phyloP scores from a whole-genome alignment of 768 basidiomycete species.

The Leucocoprinus birnbaumii region DNA sequence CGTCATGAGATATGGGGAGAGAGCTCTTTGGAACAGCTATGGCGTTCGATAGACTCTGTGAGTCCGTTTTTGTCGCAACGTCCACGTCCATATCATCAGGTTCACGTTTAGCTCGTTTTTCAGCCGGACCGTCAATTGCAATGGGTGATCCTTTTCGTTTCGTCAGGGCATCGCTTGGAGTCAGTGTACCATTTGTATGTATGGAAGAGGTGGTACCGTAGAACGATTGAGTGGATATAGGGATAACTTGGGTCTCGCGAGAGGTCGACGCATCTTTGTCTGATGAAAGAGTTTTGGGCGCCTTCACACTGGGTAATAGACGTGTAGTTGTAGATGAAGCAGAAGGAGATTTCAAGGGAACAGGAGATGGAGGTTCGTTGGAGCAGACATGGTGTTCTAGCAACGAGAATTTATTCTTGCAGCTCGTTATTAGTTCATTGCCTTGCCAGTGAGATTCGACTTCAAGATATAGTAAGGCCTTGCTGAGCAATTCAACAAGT shows the following conservation, averaged over 20 bases:
- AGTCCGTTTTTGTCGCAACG: constrained; percentile 14
- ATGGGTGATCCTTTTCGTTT: constrained; percentile 58
- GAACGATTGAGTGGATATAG: constrained; percentile 10
- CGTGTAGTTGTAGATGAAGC: constrained; percentile 7
- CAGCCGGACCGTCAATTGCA: constrained; percentile 46
- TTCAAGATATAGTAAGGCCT: constrained; percentile 78
- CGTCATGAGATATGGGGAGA: constrained; percentile 14
- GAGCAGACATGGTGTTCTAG: constrained; percentile 74
- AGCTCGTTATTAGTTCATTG: constrained; percentile 57
- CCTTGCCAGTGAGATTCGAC: constrained; percentile 82
- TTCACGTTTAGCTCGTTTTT: constrained; percentile 62
- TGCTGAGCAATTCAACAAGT: constrained; percentile 75
- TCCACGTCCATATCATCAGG: constrained; percentile 49
- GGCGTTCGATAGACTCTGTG: not conserved
- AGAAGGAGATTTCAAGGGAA: constrained; percentile 13
- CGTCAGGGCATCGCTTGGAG: constrained; percentile 17
- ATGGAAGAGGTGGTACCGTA: constrained; percentile 6
- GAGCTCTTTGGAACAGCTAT: constrained; percentile 12
- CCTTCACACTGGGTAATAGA: not conserved
- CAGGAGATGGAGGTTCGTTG: constrained; percentile 34
- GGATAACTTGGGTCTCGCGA: not conserved
- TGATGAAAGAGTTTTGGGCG: not conserved
- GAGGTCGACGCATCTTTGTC: not conserved
- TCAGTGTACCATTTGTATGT: constrained; percentile 11
- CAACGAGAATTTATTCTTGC: constrained; percentile 72